Base-by-base conservation (phyloP, 23 red algal species). In the Cyanidiococcus yangmingshanensis region DNA sequence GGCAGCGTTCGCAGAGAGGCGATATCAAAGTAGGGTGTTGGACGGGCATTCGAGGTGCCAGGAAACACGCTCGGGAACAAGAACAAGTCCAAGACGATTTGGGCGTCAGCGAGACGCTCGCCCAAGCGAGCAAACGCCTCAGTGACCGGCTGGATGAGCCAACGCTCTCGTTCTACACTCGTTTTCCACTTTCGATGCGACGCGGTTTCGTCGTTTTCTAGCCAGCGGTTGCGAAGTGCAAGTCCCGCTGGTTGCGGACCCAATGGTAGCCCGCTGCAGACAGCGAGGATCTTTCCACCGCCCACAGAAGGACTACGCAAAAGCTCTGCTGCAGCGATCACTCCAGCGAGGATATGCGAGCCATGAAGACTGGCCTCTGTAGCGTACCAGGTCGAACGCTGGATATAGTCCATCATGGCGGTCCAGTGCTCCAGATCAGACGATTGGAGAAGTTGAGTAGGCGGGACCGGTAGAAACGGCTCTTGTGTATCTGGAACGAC, bases 31-130 rank as follows among this genome's bases (percentile, higher is more conserved):
- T 96, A 96, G 7, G 89, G 83, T 27, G 82, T 68, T 0, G 63
- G 63, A 54, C 45, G 45, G 21, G 45, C 12, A 35, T 12, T 71
- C n/a, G 63, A 12, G 7, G 63, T 35, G 27, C 63, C 63, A 12
- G 63, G 63, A 29, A 35, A 25, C 21, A 32, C 27, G n/a, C 79
- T 79, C 50, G 87, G 77, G 57, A 84, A 84, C 34, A 98, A 40
- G 68, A 98, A 89, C 31, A 98, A 37, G 75, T 98, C 94, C 21
- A 98, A 79, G 3, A 67, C 74, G 24, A 90, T 83, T 36, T 91
- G 82, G 18, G 75, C 74, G 0, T 98, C 94, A 1, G 88, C 89
- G 33, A 98, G 76, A 39, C 89, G 84, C 68, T 79, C 79, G 38
- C 94, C 94, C 2, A 98, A 71, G 37, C 86, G 85, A 0, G 81